A percentile compares a stretch with the other conserved stretches of the same genome.
Conservation (phyloP, 2,329 filamentous ascomycete species). For the Lachnellula hyalina region DNA sequence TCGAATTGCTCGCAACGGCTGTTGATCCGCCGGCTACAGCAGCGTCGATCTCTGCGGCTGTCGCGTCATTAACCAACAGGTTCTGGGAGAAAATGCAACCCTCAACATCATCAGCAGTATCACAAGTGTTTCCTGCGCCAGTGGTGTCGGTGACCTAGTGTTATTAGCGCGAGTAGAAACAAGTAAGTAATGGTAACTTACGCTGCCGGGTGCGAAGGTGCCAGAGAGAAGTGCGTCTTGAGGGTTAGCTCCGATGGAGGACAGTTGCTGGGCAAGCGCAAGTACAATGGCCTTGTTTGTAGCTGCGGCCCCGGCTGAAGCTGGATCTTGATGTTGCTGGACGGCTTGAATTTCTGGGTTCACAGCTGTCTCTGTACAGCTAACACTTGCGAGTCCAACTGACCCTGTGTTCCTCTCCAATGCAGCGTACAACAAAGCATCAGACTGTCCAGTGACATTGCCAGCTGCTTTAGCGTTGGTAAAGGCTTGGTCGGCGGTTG, state of each 20-base stretch:
- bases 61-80: constrained; percentile 49
- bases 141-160: constrained; percentile 36
- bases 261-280: constrained; percentile 54
- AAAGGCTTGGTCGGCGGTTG: constrained; percentile 54
- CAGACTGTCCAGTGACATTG: constrained; percentile 47
- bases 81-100: constrained; percentile 51
- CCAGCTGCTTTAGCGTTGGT: constrained; percentile 53
- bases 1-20: constrained; percentile 16
- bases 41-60: constrained; percentile 44
- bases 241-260: constrained; percentile 56
- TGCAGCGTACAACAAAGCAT: constrained; percentile 48
- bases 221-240: constrained; percentile 52
- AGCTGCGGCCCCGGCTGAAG: constrained; percentile 48
- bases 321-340: constrained; percentile 63
- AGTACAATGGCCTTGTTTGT: constrained; percentile 58
- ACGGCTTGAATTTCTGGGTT: constrained; percentile 63
- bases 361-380: constrained; percentile 51
- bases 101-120: constrained; percentile 40
- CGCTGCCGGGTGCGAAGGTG: constrained; percentile 57
- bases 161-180: constrained; percentile 12
- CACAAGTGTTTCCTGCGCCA: constrained; percentile 45
- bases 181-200: constrained; percentile 33
- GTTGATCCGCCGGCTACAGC: constrained; percentile 36
- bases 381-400: constrained; percentile 52
- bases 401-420: constrained; percentile 56